Evolutionary conservation across 148 eudicot genomes (phyloP).

Genomic region (Polygonum maritimum): DNA sequence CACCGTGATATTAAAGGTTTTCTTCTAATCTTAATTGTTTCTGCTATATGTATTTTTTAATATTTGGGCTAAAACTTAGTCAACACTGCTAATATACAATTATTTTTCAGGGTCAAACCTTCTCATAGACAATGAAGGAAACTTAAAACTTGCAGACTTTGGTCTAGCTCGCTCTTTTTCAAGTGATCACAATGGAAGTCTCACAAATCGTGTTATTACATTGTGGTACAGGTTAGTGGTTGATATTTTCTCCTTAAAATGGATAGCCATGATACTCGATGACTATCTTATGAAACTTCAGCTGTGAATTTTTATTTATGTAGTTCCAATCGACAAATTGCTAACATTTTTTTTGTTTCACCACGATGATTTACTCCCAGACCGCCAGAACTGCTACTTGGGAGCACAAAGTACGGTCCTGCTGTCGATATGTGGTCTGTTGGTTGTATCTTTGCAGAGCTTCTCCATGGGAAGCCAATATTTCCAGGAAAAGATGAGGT

Average conservation of each 20-base stretch:
- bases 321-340: background rate
- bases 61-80: background rate
- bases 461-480: slow-evolving; percentile 68
- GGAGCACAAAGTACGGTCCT: slow-evolving; percentile 91
- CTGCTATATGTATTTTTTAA: slow-evolving; percentile 2
- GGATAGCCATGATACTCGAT: background rate
- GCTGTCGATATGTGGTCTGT: slow-evolving; percentile 99
- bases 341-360: slow-evolving; percentile 2
- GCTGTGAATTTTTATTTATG: background rate
- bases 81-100: background rate
- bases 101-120: slow-evolving; percentile 66
- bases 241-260: background rate
- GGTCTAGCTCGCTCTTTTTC: slow-evolving; percentile 89
- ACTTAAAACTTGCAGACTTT: slow-evolving; percentile 89
- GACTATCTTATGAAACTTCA: background rate
- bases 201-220: slow-evolving; percentile 88
- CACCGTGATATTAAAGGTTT: slow-evolving; percentile 93
- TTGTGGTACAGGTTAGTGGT: slow-evolving; percentile 73
- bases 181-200: slow-evolving; percentile 70
- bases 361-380: slow-evolving; percentile 25
- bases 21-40: background rate
- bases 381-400: slow-evolving; percentile 96
- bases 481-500: slow-evolving; percentile 88
- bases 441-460: slow-evolving; percentile 95
- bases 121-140: slow-evolving; percentile 84